Evolutionary conservation across 768 basidiomycete species (phyloP), one percentile per base, ranked within the genome.

Genomic region (Roridomyces roridus): DNA sequence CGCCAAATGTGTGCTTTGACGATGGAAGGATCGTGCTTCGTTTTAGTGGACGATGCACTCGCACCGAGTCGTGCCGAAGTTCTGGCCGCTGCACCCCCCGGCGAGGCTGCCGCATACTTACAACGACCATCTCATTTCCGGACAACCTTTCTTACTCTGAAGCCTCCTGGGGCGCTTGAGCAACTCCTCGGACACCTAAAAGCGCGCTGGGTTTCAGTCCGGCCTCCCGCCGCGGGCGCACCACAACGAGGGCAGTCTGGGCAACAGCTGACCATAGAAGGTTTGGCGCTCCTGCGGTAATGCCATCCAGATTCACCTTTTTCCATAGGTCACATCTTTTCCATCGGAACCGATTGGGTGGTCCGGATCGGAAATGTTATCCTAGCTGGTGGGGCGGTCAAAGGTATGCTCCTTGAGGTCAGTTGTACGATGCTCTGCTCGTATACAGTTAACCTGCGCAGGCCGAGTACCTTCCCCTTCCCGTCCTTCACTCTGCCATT

Each of bases 341-440:
- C 84, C 17, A 90, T 94, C 49, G 91, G 91, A 1, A 87, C 75
- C 31, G 91, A 94, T 68, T 94, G 92, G 89, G 72, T 92, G 17
- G 87, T 94, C 9, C 81, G 91, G 15, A 84, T 86, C 29, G 91
- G 91, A 9, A 91, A 91, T 69, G 91, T 94, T 34, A 80, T 85
- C 39, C 75, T 91, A 18, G 83, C 88, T 20, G 89, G 90, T 20
- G 90, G 91, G 28, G 84, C 83, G 6, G 78, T 89, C 4, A 91
- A 86, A 65, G 91, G 91, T n/a, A 91, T 94, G 88, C 77, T 94
- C 36, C 75, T 94, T 24, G 91, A 94, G 85, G 91, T 90, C 55
- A 56, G 72, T 59, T 37, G 29, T 6, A 46, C 51, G 31, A 5
- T 18, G 18, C 43, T 52, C 35, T 26, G 15, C 31, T 46, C n/a